These are phyloP conservation scores for Daldinia vernicosa DNA, from an alignment of 495 filamentous ascomycete genomes.

Conservation along the genomic window DNA sequence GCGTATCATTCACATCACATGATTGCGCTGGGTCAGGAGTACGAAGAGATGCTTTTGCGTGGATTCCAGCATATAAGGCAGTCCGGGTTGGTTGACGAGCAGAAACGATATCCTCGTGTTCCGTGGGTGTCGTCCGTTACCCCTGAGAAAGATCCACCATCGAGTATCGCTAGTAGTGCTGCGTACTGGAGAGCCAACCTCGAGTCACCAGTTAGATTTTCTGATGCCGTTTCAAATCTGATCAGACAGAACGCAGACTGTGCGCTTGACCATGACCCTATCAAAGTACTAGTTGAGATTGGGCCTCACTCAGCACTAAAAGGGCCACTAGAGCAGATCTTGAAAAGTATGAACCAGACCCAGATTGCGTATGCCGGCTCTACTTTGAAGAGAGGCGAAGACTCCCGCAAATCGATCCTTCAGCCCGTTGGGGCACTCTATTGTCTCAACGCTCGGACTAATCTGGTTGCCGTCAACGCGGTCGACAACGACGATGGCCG, in stretches of 20 bases:
- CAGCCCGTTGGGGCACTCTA: constrained; percentile 22
- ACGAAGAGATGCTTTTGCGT: constrained; percentile 38
- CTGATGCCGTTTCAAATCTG: constrained; percentile 44
- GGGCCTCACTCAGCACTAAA: constrained; percentile 67
- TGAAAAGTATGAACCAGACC: constrained; percentile 47
- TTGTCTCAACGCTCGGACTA: neutral
- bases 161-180: neutral
- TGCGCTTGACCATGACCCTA: constrained; percentile 15
- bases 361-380: constrained; percentile 42
- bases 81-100: neutral
- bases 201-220: constrained; percentile 51
- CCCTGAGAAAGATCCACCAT: neutral
- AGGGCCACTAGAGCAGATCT: constrained; percentile 46
- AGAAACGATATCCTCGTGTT: neutral
- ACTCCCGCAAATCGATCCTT: constrained; percentile 3
- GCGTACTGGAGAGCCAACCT: constrained; percentile 57
- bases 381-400: constrained; percentile 32
- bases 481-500: neutral
- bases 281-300: constrained; percentile 57
- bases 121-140: constrained; percentile 30
- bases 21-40: constrained; percentile 51
- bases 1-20: constrained; percentile 66
- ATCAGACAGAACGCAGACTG: constrained; percentile 21
- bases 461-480: constrained; percentile 25
- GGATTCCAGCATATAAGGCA: neutral